phyloP scores from a whole-genome alignment of 768 basidiomycete genomes.

The Auricularia auricula-judae region DNA sequence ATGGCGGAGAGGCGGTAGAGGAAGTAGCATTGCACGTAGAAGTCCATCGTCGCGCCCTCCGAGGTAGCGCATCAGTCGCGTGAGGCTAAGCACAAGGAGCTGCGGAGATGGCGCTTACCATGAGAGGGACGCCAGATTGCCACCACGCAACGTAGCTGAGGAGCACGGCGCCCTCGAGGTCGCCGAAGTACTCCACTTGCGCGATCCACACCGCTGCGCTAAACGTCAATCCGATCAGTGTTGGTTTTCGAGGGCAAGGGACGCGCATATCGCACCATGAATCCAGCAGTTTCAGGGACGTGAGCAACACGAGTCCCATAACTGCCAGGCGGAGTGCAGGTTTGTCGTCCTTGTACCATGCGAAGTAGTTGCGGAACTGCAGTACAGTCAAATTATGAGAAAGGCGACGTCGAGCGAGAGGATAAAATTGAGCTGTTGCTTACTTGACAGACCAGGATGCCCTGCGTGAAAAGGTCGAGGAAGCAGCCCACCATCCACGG shows the following conservation, averaged over 20 bases:
- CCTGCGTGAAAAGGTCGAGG: slow-evolving; percentile 1
- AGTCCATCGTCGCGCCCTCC: not conserved
- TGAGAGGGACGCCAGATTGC: not conserved
- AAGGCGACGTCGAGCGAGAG: not conserved
- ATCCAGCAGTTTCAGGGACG: not conserved
- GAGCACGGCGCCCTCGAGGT: not conserved
- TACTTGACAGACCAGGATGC: not conserved
- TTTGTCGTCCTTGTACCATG: not conserved
- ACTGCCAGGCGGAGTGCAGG: not conserved
- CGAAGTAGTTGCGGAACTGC: not conserved
- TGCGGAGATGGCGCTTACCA: not conserved
- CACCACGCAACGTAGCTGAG: not conserved
- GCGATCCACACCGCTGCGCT: not conserved
- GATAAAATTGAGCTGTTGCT: not conserved
- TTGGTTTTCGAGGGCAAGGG: not conserved
- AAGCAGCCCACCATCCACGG: slow-evolving; percentile 1
- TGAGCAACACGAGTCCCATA: not conserved
- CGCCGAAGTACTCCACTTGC: not conserved
- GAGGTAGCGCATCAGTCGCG: no score
- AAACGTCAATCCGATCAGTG: not conserved
- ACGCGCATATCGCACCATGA: not conserved
- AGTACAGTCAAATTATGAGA: not conserved
- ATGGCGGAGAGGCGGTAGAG: not conserved
- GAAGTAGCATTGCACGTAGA: not conserved
- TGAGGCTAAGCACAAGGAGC: not conserved